These are phyloP conservation scores for Gracilaria gracilis DNA, from an alignment of 23 red algal species.

Conservation along the genomic window DNA sequence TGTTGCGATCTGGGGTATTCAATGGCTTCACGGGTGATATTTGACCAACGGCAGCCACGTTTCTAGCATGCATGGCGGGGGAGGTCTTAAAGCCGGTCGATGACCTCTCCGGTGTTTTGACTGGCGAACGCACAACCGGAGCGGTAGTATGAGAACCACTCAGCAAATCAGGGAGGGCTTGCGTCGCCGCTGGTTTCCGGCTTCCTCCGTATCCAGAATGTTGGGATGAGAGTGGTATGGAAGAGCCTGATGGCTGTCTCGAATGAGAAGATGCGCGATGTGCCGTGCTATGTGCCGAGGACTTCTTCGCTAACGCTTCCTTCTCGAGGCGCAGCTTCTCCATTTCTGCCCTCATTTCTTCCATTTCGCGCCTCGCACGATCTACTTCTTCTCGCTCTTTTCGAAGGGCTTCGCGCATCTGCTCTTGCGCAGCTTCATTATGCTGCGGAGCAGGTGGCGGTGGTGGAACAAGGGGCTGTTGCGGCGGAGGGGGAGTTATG, in stretches of 20 bases:
- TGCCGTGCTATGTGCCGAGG: not conserved
- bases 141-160: constrained; percentile 2
- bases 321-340: constrained; percentile 66
- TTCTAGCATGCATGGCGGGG: constrained; percentile 1
- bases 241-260: constrained; percentile 11
- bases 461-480: not conserved
- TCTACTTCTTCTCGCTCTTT: constrained; percentile 59
- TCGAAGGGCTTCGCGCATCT: constrained; percentile 51
- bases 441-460: constrained; percentile 12
- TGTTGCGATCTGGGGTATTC: constrained; percentile 14
- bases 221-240: constrained; percentile 13
- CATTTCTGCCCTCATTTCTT: constrained; percentile 71
- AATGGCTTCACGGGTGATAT: not conserved
- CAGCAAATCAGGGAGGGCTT: not conserved
- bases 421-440: constrained; percentile 24
- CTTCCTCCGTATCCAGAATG: constrained; percentile 17
- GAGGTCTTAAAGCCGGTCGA: constrained; percentile 1
- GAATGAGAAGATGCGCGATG: not conserved
- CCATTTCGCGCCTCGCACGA: constrained; percentile 63
- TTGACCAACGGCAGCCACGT: not conserved
- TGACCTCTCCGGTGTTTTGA: constrained; percentile 4
- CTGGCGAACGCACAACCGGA: not conserved
- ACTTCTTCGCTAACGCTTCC: constrained; percentile 24
- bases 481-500: not conserved
- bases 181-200: not conserved